Conservation (phyloP, 805 yeast species). For the Jamesozyma gamospora region DNA sequence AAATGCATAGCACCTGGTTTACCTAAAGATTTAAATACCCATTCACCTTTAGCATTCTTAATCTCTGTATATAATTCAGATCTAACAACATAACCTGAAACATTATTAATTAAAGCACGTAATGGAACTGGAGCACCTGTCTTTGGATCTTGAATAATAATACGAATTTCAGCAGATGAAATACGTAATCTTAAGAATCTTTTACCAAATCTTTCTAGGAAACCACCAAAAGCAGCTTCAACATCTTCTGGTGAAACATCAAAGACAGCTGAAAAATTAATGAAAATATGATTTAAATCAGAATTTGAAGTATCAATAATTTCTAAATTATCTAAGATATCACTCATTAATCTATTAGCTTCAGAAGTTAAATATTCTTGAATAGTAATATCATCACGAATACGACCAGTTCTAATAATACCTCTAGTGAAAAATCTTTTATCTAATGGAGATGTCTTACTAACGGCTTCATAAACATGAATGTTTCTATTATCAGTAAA, state of each 20-base stretch:
- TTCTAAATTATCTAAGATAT: conserved; percentile 89
- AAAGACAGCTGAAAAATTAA: conserved; percentile 92
- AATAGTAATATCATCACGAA: conserved; percentile 85
- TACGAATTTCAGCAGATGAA: conserved; percentile 95
- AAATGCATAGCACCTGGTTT: conserved; percentile 95
- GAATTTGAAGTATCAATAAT: conserved; percentile 90
- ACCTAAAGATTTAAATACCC: conserved; percentile 95
- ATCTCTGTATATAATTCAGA: conserved; percentile 92
- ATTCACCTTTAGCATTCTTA: conserved; percentile 83
- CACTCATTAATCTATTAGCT: conserved; percentile 92
- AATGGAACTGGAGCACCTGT: conserved; percentile 90
- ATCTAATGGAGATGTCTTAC: conserved; percentile 87
- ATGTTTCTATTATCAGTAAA: conserved; percentile 95
- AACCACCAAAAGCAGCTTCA: conserved; percentile 94
- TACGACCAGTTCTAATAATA: conserved; percentile 89
- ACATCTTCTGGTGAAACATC: conserved; percentile 92
- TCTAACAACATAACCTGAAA: conserved; percentile 93
- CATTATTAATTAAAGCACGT: conserved; percentile 93
- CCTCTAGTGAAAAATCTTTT: conserved; percentile 96
- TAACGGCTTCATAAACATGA: conserved; percentile 93
- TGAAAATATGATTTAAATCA: conserved; percentile 93
- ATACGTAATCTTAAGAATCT: conserved; percentile 94
- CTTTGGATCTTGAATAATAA: conserved; percentile 82
- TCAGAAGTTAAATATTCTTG: conserved; percentile 93
- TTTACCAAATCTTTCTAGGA: conserved; percentile 94